Percentiles rank a stretch among this genome's conserved stretches.
Evolutionary conservation across 306 rosid genomes (phyloP).

Genomic region (Potentilla sterilis): DNA sequence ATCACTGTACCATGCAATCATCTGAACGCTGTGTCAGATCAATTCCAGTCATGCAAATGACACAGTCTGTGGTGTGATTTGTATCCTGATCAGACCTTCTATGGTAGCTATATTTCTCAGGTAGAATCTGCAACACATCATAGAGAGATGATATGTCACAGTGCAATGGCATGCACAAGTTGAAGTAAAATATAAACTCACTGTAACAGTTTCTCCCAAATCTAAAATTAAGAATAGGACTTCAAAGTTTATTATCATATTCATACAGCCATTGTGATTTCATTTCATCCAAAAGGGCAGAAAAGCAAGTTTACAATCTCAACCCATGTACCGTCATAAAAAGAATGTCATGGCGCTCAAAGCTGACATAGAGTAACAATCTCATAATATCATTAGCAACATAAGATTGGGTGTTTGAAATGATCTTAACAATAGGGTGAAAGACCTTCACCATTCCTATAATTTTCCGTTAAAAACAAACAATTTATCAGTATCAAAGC

Average conservation of each 20-base stretch:
- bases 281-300: not conserved
- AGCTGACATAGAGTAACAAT: not conserved
- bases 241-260: not conserved
- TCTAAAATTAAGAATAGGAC: not conserved
- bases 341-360: not conserved
- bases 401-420: not conserved
- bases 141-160: not conserved
- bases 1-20: conserved; percentile 78
- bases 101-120: conserved; percentile 88
- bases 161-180: conserved; percentile 17
- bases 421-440: not conserved
- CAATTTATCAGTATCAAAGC: not conserved
- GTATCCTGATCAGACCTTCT: conserved; percentile 65
- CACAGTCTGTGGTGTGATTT: conserved; percentile 74
- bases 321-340: not conserved
- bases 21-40: conserved; percentile 61
- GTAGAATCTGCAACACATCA: conserved; percentile 67
- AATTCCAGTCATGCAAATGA: conserved; percentile 91
- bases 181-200: not conserved
- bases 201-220: not conserved
- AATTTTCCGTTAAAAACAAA: not conserved
- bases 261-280: not conserved
- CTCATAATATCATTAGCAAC: not conserved
- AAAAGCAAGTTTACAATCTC: conserved; percentile 4
- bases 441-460: not conserved